These are phyloP conservation scores for Hypoxylon fragiforme DNA, from an alignment of 495 filamentous ascomycete species.

Conservation along the genomic window DNA sequence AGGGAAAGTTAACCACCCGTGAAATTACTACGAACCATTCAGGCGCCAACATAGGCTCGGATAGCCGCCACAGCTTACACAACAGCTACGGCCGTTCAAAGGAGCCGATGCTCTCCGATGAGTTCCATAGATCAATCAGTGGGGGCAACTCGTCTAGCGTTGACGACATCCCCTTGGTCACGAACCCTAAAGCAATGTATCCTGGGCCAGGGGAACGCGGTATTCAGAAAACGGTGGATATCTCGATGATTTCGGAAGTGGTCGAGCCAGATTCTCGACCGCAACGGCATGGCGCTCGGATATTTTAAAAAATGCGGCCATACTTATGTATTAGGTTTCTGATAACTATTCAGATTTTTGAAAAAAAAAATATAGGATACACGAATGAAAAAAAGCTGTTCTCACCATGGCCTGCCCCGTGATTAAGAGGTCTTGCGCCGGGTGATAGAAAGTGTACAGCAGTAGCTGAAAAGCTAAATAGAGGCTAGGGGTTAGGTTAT, in stretches of 20 bases:
- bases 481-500: no score
- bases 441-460: no score
- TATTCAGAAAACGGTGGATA: slow-evolving; percentile 23
- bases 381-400: no score
- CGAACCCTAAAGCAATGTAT: slow-evolving; percentile 2
- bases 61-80: slow-evolving; percentile 18
- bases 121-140: slow-evolving; percentile 9
- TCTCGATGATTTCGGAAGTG: slow-evolving; percentile 18
- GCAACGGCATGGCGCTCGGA: background rate
- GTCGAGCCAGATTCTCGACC: slow-evolving; percentile 1
- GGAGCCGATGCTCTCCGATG: slow-evolving; percentile 12
- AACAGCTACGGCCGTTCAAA: slow-evolving; percentile 15
- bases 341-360: no score
- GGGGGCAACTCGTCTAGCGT: slow-evolving; percentile 28
- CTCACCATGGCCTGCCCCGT: no score
- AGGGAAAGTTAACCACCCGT: slow-evolving; percentile 25
- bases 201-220: background rate
- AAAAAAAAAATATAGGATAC: no score
- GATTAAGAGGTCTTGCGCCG: no score
- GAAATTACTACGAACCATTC: slow-evolving; percentile 14
- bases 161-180: slow-evolving; percentile 30
- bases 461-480: no score
- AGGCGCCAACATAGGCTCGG: slow-evolving; percentile 4
- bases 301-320: slow-evolving; percentile 17
- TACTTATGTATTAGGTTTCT: no score